Conservation (phyloP, 352 stramenopile genomes). For the Phytopythium vexans region DNA sequence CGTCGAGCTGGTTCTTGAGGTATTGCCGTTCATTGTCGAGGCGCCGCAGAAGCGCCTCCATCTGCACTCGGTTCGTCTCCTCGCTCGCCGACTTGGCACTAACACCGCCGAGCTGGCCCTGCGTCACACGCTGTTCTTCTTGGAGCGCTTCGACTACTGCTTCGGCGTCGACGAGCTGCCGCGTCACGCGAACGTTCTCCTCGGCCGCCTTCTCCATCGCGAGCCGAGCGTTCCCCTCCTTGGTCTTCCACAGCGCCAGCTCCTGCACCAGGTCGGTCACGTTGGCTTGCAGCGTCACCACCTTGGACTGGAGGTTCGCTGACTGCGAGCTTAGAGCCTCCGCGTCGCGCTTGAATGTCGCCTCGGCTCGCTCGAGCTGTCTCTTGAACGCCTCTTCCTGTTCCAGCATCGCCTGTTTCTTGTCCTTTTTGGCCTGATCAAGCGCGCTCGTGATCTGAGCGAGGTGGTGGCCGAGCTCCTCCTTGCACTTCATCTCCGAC, state of each 20-base stretch:
- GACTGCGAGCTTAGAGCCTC: constrained; percentile 42
- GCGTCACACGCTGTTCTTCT: constrained; percentile 36
- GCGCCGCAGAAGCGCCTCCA: constrained; percentile 66
- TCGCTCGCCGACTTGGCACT: constrained; percentile 69
- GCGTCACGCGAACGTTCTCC: constrained; percentile 60
- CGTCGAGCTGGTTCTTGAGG: constrained; percentile 71
- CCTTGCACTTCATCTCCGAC: constrained; percentile 85
- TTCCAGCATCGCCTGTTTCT: constrained; percentile 38
- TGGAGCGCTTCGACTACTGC: constrained; percentile 47
- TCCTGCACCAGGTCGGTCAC: constrained; percentile 77
- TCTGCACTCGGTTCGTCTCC: constrained; percentile 74
- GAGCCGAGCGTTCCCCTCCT: constrained; percentile 61
- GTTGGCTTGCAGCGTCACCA: constrained; percentile 67
- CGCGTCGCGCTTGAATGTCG: constrained; percentile 49
- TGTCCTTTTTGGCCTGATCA: constrained; percentile 68
- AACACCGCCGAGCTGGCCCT: constrained; percentile 14
- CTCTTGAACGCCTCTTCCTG: constrained; percentile 61
- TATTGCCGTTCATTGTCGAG: constrained; percentile 84
- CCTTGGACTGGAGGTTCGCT: constrained; percentile 49
- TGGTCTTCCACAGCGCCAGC: constrained; percentile 56
- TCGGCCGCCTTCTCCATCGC: constrained; percentile 72
- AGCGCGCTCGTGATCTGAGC: constrained; percentile 59
- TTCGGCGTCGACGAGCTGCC: constrained; percentile 68
- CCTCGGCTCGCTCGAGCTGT: constrained; percentile 44
- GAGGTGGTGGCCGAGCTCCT: constrained; percentile 70